Base-by-base conservation (phyloP, 257 asterid genomes). In the Buddleja alternifolia region DNA sequence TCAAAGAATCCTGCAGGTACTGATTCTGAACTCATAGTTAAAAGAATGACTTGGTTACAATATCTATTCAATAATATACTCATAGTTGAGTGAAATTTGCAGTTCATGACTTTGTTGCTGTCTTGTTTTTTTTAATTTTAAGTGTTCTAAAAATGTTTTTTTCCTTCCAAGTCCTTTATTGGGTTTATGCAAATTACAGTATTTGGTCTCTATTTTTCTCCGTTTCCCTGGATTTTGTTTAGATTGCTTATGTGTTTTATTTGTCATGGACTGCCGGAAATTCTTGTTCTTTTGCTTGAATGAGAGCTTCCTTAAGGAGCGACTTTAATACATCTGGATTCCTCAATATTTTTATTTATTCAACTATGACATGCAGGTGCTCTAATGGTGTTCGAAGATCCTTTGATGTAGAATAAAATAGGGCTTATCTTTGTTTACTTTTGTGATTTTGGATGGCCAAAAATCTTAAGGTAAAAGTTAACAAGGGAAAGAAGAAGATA, bases 1-100 rank as follows among this genome's bases (percentile, higher is more conserved):
- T 60, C 66, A 70, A 65, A 78, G 74, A 74, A 67, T 60, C 61
- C 70, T 77, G 65, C 86, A 76, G 80, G 83, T 77, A 67, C 78
- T 50, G 58, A 66, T 63, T 72, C 77, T 64, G 50, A 73, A 73
- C 77, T 73, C 62, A 52, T 63, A 66, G 24, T 66, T 48, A 39
- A 52, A 32, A 51, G 57, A 61, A 53, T 60, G 44, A 57, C 62
- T 25, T 69, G 44, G 34, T 41, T 15, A 45, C 66, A 73, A n/a
- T n/a, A n/a, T n/a, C n/a, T n/a, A n/a, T n/a, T n/a, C n/a, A n/a
- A 32, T 36, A 54, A 52, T 39, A 34, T 47, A 60, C 47, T 36
- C 67, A 42, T 5, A 29, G 34, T 29, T 29, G n/a, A n/a, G n/a
- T n/a, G n/a, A 29, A 29, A 29, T 29, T 29, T 29, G 34, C 34